Evolutionary conservation across 1,284 basidiomycete species (phyloP).

Genomic region (Austroboletus niveus): DNA sequence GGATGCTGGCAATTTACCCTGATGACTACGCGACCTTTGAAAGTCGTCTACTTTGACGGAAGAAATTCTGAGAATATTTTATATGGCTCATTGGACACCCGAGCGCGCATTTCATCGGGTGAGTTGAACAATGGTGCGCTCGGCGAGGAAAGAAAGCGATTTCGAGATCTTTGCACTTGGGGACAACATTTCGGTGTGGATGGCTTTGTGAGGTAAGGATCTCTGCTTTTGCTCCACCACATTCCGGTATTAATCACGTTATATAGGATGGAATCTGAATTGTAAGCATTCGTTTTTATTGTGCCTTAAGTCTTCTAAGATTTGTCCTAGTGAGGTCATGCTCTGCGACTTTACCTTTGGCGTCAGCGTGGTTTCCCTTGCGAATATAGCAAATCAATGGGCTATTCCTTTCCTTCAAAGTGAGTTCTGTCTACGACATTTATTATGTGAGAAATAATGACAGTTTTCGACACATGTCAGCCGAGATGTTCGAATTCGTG

Average conservation of each 20-base stretch:
- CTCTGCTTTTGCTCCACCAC: no score
- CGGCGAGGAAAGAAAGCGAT: constrained; percentile 28
- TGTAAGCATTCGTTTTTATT: constrained; percentile 34
- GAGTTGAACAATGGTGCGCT: constrained; percentile 11
- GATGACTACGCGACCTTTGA: constrained; percentile 35
- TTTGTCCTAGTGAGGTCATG: constrained; percentile 46
- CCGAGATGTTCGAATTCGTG: constrained; percentile 14
- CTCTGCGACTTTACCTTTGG: constrained; percentile 46
- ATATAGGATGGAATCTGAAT: constrained; percentile 47
- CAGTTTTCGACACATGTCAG: background rate
- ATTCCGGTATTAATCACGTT: background rate
- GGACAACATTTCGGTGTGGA: constrained; percentile 35
- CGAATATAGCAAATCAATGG: constrained; percentile 15
- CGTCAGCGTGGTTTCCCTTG: constrained; percentile 36
- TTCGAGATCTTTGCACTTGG: constrained; percentile 37
- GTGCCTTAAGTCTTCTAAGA: background rate
- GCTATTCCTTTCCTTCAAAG: background rate
- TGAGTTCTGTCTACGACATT: background rate
- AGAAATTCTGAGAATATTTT: constrained; percentile 37
- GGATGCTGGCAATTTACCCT: constrained; percentile 42
- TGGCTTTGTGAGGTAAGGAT: constrained; percentile 38
- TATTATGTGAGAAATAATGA: background rate
- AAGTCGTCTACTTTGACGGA: constrained; percentile 46
- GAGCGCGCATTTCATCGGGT: constrained; percentile 42
- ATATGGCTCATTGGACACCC: constrained; percentile 40